Conservation (phyloP, 768 basidiomycete species). For the Coprinellus micaceus region DNA sequence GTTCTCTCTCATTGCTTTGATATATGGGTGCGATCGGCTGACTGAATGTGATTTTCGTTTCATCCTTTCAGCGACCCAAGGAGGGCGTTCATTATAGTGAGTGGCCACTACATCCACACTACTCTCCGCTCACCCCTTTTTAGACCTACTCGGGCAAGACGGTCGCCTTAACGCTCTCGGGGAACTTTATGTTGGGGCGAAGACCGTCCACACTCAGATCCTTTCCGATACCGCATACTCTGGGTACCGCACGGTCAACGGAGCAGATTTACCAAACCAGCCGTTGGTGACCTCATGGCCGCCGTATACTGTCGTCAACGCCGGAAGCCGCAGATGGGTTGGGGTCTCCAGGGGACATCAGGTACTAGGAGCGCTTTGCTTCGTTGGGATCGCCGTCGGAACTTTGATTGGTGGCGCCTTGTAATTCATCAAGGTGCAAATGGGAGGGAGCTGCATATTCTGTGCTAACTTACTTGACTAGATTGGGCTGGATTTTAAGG, state of each 20-base stretch:
- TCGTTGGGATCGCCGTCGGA: background rate
- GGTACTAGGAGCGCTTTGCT: background rate
- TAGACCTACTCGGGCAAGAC: slow-evolving; percentile 42
- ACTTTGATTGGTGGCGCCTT: background rate
- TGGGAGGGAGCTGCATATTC: too few relatives aligned
- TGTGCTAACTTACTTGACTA: too few relatives aligned
- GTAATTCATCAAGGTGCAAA: too few relatives aligned
- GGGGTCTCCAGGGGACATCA: slow-evolving; percentile 10
- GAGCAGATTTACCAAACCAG: slow-evolving; percentile 34
- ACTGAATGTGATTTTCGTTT: background rate
- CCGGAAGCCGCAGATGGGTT: slow-evolving; percentile 15
- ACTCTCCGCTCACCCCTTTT: slow-evolving; percentile 1
- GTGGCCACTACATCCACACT: slow-evolving; percentile 10
- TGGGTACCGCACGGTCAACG: slow-evolving; percentile 31
- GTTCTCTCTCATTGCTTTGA: slow-evolving; percentile 11
- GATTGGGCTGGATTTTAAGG: too few relatives aligned
- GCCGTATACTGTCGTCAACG: slow-evolving; percentile 12
- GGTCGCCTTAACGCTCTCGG: slow-evolving; percentile 45
- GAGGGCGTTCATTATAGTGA: slow-evolving; percentile 40
- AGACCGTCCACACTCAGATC: slow-evolving; percentile 38
- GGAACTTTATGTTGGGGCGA: slow-evolving; percentile 43
- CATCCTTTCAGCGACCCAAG: slow-evolving; percentile 34
- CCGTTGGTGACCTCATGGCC: slow-evolving; percentile 34
- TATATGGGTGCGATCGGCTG: background rate
- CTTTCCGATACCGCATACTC: slow-evolving; percentile 24